A percentile compares a stretch with the other conserved stretches of the same genome.
Evolutionary conservation across 164 flowering plant genomes (phyloP).

Genomic region (Pachysandra terminalis): DNA sequence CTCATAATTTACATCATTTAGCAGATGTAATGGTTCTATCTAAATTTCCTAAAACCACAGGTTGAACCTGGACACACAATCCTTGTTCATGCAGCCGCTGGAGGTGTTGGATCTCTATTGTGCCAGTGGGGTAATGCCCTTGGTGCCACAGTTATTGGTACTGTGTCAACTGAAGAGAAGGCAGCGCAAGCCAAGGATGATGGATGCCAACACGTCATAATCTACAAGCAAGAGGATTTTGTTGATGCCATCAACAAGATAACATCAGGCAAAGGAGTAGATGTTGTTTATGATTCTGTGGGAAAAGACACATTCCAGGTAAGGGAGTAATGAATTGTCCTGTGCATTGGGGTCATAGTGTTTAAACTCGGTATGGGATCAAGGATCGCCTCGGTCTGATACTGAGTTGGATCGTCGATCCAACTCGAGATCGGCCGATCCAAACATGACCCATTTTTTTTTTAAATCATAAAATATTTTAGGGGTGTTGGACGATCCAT

Average conservation of each 20-base stretch:
- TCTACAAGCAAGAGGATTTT: slow-evolving; percentile 73
- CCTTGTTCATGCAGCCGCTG: slow-evolving; percentile 96
- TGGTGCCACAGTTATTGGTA: slow-evolving; percentile 93
- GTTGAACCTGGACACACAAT: slow-evolving; percentile 80
- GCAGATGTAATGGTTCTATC: not conserved
- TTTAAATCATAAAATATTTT: too few relatives aligned
- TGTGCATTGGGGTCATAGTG: too few relatives aligned
- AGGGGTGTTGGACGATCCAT: too few relatives aligned
- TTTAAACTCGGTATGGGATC: too few relatives aligned
- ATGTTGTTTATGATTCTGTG: slow-evolving; percentile 74
- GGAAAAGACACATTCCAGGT: slow-evolving; percentile 78
- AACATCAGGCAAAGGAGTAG: slow-evolving; percentile 64
- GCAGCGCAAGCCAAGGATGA: slow-evolving; percentile 83
- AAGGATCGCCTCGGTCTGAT: too few relatives aligned
- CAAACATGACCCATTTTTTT: too few relatives aligned
- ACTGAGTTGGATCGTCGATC: too few relatives aligned
- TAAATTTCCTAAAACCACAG: slow-evolving; percentile 25
- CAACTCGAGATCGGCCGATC: too few relatives aligned
- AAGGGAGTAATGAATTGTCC: not conserved
- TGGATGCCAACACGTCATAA: slow-evolving; percentile 77
- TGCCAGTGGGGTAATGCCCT: slow-evolving; percentile 94
- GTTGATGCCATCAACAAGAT: slow-evolving; percentile 62
- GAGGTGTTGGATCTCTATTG: slow-evolving; percentile 85
- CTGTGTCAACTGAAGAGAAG: slow-evolving; percentile 83
- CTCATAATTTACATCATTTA: not conserved